Conservation (phyloP, 1,139 yeast genomes). For the Yamadazyma atmosphaerica region DNA sequence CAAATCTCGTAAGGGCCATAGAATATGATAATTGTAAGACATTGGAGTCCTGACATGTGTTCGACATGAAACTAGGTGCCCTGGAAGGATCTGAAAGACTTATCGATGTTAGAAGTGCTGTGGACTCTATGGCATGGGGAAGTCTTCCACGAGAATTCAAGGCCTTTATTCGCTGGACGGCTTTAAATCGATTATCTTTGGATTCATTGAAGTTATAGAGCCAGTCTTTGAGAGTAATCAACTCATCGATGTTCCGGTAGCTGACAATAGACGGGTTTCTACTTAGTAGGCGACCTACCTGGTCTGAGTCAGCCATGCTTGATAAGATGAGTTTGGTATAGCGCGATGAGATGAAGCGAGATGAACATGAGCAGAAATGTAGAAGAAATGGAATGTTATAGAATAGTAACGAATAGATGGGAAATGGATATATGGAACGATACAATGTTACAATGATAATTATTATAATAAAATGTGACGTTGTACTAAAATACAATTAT, state of each 20-base stretch:
- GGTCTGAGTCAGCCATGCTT: constrained; percentile 8
- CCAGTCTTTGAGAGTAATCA: constrained; percentile 55
- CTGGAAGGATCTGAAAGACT: constrained; percentile 42
- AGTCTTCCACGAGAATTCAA: constrained; percentile 39
- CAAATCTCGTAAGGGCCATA: constrained; percentile 82
- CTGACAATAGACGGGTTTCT: constrained; percentile 52
- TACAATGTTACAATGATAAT: no score
- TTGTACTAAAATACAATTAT: no score
- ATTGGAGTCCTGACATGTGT: constrained; percentile 20
- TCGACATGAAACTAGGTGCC: constrained; percentile 8
- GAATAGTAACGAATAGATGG: no score
- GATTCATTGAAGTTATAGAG: constrained; percentile 46
- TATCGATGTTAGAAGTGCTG: constrained; percentile 61
- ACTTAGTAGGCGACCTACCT: constrained; percentile 13
- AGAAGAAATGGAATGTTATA: no score
- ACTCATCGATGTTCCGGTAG: constrained; percentile 53
- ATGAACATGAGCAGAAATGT: neutral
- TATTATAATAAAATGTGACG: no score
- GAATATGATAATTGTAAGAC: constrained; percentile 57
- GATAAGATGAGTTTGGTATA: neutral
- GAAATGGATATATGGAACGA: no score
- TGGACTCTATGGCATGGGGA: constrained; percentile 54
- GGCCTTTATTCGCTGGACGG: constrained; percentile 49
- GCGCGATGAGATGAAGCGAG: constrained; percentile 1
- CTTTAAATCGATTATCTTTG: constrained; percentile 27